phyloP scores from a whole-genome alignment of 169 alveolate genomes.

The Cryptosporidium felis region DNA sequence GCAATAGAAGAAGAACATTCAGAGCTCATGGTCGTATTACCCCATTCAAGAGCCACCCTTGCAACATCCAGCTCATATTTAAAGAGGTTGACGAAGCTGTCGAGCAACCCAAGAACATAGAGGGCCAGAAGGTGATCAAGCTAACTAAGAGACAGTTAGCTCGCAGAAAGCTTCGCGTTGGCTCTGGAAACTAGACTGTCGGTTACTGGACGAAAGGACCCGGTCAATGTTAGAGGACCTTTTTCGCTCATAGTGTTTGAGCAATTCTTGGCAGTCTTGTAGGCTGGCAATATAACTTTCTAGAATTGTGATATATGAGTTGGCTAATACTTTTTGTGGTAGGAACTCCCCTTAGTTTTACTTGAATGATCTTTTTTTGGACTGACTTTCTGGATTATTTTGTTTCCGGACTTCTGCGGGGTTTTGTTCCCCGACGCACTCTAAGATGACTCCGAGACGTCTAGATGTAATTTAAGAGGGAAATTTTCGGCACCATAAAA shows the following conservation, averaged over 20 bases:
- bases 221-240: background rate
- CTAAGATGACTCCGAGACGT: no score
- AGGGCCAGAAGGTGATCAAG: constrained; percentile 76
- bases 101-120: constrained; percentile 78
- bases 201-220: background rate
- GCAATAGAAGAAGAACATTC: constrained; percentile 97
- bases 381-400: no score
- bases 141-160: constrained; percentile 84
- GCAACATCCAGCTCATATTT: constrained; percentile 89
- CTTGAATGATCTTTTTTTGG: no score
- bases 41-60: constrained; percentile 89
- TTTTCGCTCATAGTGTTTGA: background rate
- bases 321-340: background rate
- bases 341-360: background rate
- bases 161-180: constrained; percentile 78
- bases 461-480: no score
- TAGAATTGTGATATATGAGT: constrained; percentile 3
- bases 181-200: constrained; percentile 25
- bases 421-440: no score
- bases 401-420: no score
- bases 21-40: constrained; percentile 99
- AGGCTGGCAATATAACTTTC: background rate
- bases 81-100: constrained; percentile 84
- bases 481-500: no score
- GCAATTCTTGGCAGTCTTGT: background rate